A percentile compares a stretch with the other conserved stretches of the same genome.
Conservation (phyloP, 2,329 filamentous ascomycete species). For the Epichloe uncinata region DNA sequence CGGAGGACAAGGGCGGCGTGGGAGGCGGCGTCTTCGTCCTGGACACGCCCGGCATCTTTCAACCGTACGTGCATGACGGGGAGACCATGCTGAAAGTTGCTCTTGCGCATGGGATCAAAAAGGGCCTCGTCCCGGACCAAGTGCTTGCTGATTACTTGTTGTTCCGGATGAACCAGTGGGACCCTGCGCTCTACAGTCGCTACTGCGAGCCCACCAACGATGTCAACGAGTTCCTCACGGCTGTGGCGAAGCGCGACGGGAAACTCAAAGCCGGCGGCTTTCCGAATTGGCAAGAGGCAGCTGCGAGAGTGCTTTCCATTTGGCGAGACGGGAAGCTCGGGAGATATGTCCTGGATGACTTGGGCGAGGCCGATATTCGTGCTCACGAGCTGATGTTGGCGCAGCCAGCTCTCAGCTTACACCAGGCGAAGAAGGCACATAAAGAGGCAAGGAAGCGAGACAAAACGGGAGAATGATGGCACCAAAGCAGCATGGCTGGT, state of each 20-base stretch:
- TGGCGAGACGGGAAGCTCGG: constrained; percentile 72
- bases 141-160: constrained; percentile 84
- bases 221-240: constrained; percentile 55
- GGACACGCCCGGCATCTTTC: constrained; percentile 90
- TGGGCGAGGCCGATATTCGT: constrained; percentile 46
- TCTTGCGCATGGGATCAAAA: constrained; percentile 80
- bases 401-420: constrained; percentile 44
- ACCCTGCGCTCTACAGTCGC: constrained; percentile 46
- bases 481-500: neutral
- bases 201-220: constrained; percentile 72
- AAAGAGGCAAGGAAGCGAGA: constrained; percentile 44
- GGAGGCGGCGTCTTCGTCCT: constrained; percentile 64
- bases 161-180: constrained; percentile 61
- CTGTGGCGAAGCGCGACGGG: constrained; percentile 61
- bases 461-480: constrained; percentile 7
- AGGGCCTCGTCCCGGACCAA: constrained; percentile 64
- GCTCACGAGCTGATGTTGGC: constrained; percentile 32
- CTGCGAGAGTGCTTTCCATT: constrained; percentile 66
- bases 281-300: constrained; percentile 58
- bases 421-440: constrained; percentile 53
- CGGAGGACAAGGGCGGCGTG: constrained; percentile 27
- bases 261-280: constrained; percentile 60
- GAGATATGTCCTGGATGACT: constrained; percentile 64
- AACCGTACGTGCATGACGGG: constrained; percentile 75
- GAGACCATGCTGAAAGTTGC: constrained; percentile 93